Evolutionary conservation across 202 grass and related monocot genomes (phyloP).

Genomic region (Zizania palustris): DNA sequence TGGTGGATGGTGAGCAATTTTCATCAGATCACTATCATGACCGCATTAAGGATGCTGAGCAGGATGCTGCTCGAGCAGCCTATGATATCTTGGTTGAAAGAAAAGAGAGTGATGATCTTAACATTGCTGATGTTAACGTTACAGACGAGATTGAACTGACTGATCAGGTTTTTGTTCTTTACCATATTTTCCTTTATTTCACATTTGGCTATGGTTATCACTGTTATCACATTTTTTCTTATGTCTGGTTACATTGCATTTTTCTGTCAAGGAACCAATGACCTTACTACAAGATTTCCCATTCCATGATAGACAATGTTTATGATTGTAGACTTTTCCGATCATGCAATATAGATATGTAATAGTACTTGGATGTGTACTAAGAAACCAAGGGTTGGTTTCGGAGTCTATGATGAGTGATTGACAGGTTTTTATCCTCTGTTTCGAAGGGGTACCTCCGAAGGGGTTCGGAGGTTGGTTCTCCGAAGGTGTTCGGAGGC

Average conservation of each 20-base stretch:
- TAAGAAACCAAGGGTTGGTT: too few species aligned
- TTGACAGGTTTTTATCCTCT: too few species aligned
- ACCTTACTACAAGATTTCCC: too few species aligned
- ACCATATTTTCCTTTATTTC: conserved; percentile 33
- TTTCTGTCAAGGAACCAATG: too few species aligned
- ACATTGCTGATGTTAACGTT: background rate
- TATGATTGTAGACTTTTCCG: too few species aligned
- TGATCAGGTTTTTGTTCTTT: conserved; percentile 34
- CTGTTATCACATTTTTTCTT: background rate
- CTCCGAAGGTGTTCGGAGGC: too few species aligned
- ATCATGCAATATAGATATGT: too few species aligned
- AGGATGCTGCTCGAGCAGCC: conserved; percentile 54
- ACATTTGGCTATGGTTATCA: conserved; percentile 9
- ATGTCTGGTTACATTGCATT: background rate
- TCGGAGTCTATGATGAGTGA: too few species aligned
- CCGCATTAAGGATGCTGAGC: conserved; percentile 61
- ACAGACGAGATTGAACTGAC: conserved; percentile 29
- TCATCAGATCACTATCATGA: conserved; percentile 40
- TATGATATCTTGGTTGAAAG: conserved; percentile 42
- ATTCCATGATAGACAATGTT: too few species aligned
- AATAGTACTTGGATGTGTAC: too few species aligned
- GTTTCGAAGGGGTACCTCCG: too few species aligned
- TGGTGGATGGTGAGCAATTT: conserved; percentile 41
- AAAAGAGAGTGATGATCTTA: conserved; percentile 23
- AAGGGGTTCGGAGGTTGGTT: too few species aligned